A percentile compares a stretch with the other conserved stretches of the same genome.
These are phyloP conservation scores for Pleurotus tuber-regium DNA, from an alignment of 768 basidiomycete species.

Conservation along the genomic window DNA sequence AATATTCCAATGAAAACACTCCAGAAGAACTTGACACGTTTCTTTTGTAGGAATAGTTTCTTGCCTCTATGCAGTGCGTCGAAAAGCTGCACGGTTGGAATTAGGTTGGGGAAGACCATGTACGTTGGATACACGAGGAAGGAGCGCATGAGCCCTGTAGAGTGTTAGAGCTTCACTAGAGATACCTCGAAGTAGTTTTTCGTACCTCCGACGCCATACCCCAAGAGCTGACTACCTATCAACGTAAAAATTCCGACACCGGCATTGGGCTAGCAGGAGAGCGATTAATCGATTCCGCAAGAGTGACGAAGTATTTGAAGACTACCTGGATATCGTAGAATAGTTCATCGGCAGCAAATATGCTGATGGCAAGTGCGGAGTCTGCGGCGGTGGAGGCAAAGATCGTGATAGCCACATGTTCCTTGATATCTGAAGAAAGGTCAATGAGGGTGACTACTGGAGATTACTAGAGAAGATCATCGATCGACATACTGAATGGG, in stretches of 20 bases:
- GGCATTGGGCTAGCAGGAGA: slow-evolving; percentile 31
- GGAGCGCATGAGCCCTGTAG: slow-evolving; percentile 38
- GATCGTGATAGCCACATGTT: slow-evolving; percentile 63
- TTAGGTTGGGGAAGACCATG: slow-evolving; percentile 39
- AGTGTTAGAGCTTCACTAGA: too few species aligned
- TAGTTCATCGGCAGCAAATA: slow-evolving; percentile 54
- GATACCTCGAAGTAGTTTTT: slow-evolving; percentile 14
- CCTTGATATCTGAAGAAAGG: slow-evolving; percentile 49
- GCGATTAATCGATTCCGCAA: neutral
- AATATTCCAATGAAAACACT: slow-evolving; percentile 49
- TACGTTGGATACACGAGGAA: slow-evolving; percentile 54
- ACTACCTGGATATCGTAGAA: slow-evolving; percentile 41
- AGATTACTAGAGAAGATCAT: too few species aligned
- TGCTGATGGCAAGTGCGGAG: slow-evolving; percentile 55
- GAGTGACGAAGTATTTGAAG: neutral
- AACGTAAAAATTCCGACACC: slow-evolving; percentile 42
- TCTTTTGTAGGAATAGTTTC: slow-evolving; percentile 41
- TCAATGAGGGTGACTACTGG: too few species aligned
- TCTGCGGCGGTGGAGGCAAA: slow-evolving; percentile 58
- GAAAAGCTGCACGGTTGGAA: slow-evolving; percentile 36
- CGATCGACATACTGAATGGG: slow-evolving; percentile 55
- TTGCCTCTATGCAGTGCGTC: slow-evolving; percentile 45
- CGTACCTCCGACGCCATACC: slow-evolving; percentile 37
- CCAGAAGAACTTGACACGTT: slow-evolving; percentile 61
- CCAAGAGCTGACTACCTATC: slow-evolving; percentile 37